phyloP scores from a whole-genome alignment of 1,139 yeast species.

The Protomyces lactucae-debilis region DNA sequence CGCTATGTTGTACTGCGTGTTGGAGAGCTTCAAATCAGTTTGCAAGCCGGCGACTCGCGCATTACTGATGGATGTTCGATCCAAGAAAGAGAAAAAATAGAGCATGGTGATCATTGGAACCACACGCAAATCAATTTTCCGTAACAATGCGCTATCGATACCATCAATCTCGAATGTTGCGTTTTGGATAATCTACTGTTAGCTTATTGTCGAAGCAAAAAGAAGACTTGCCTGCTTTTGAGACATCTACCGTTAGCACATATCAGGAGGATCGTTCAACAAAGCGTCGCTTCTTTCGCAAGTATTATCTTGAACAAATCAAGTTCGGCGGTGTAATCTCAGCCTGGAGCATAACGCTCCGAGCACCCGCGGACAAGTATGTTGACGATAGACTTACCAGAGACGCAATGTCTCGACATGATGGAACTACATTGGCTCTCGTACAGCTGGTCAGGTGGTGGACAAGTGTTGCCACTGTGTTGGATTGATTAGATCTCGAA shows the following conservation, averaged over 20 bases:
- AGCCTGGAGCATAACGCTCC: neutral
- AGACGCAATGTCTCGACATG: neutral
- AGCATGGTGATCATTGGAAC: conserved; percentile 54
- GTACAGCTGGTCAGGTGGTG: neutral
- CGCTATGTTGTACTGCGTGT: conserved; percentile 51
- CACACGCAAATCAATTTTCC: conserved; percentile 52
- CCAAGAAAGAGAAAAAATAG: conserved; percentile 53
- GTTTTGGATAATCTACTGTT: neutral
- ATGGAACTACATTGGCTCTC: neutral
- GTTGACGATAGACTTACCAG: neutral
- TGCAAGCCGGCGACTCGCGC: conserved; percentile 58
- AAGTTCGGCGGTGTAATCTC: conserved; percentile 1
- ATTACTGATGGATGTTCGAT: conserved; percentile 58
- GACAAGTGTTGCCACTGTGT: too few species aligned
- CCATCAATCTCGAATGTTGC: neutral
- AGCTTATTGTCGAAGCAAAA: neutral
- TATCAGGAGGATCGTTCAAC: neutral
- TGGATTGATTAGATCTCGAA: too few species aligned
- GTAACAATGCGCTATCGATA: conserved; percentile 38
- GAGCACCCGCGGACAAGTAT: neutral
- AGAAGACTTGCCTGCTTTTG: neutral
- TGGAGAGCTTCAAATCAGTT: conserved; percentile 48
- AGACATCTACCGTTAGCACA: neutral
- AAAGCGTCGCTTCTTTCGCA: conserved; percentile 1
- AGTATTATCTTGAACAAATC: neutral